Evolutionary conservation across 2,329 filamentous ascomycete species (phyloP), one percentile per base, ranked within the genome.

Genomic region (Microthyrium microscopicum): DNA sequence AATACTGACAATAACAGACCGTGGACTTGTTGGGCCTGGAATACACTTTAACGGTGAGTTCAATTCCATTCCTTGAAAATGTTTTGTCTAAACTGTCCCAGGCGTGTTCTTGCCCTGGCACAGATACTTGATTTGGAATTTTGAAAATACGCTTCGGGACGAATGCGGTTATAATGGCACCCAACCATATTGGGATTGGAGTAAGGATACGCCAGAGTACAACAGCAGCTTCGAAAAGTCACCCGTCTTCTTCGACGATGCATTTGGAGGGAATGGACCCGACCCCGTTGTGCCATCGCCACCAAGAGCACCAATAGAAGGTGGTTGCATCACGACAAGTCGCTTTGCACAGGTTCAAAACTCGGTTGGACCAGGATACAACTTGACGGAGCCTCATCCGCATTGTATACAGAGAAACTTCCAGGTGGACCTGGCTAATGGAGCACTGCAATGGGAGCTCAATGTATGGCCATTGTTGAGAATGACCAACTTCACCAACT

Each of bases 101-200:
- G 43, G 8, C 22, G 12, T 16, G 11, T 60, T 59, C 48, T 42
- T 58, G 17, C 42, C 57, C 19, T 60, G 57, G 57, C 57, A 61
- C 39, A 48, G 57, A 3, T 57, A 58, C 41, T 58, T 53, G 39
- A 52, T 48, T 5, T 53, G 59, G 47, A 43, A 49, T 1, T 60
- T 58, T 39, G 58, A 62, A 33, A 45, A 55, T 31, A 53, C 54
- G 2, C 46, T 61, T 2, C 48, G 46, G 4, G 46, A 54, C 8
- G 57, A 61, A 37, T 61, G 58, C 34, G 55, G 54, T 22, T 62
- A 59, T 36, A 50, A 41, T 6, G 57, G 55, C 31, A 50, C 49
- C 26, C 52, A 56, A 29, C 58, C 58, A 2, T 35, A 35, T n/a
- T 35, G 33, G 33, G 33, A 35, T 19, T 35, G 2, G 39, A 42